Percentiles rank a stretch among this genome's conserved stretches.
Conservation (phyloP, 2,329 filamentous ascomycete species). For the Colletotrichum sp. region DNA sequence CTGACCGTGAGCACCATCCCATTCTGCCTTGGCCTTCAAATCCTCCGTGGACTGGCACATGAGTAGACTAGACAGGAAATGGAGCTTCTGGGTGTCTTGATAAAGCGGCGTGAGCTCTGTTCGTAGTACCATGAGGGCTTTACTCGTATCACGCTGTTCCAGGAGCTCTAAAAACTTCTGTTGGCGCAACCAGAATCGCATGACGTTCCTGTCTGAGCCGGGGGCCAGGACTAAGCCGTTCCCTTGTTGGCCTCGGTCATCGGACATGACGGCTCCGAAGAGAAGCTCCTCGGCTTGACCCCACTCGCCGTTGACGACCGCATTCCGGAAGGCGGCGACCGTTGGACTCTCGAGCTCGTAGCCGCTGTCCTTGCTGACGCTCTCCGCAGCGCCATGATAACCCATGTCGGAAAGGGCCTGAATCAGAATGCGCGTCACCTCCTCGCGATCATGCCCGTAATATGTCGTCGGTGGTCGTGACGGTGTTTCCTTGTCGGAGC, state of each 20-base stretch:
- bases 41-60: conserved; percentile 86
- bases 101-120: conserved; percentile 87
- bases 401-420: conserved; percentile 90
- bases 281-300: conserved; percentile 82
- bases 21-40: conserved; percentile 76
- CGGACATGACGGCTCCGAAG: conserved; percentile 51
- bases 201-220: conserved; percentile 75
- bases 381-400: conserved; percentile 77
- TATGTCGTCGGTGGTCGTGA: conserved; percentile 53
- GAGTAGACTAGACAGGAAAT: conserved; percentile 84
- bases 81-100: conserved; percentile 77
- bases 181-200: conserved; percentile 88
- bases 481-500: conserved; percentile 29
- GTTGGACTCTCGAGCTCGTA: conserved; percentile 85
- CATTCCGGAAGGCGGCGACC: conserved; percentile 83
- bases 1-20: conserved; percentile 80
- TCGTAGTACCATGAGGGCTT: conserved; percentile 82
- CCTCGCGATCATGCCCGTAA: conserved; percentile 87
- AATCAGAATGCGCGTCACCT: conserved; percentile 90
- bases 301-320: conserved; percentile 85
- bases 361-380: conserved; percentile 81
- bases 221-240: conserved; percentile 77
- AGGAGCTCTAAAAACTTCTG: conserved; percentile 95
- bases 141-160: conserved; percentile 74
- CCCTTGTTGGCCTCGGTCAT: conserved; percentile 35